phyloP scores from a whole-genome alignment of 208 protist species.

The Crithidia mellificae region DNA sequence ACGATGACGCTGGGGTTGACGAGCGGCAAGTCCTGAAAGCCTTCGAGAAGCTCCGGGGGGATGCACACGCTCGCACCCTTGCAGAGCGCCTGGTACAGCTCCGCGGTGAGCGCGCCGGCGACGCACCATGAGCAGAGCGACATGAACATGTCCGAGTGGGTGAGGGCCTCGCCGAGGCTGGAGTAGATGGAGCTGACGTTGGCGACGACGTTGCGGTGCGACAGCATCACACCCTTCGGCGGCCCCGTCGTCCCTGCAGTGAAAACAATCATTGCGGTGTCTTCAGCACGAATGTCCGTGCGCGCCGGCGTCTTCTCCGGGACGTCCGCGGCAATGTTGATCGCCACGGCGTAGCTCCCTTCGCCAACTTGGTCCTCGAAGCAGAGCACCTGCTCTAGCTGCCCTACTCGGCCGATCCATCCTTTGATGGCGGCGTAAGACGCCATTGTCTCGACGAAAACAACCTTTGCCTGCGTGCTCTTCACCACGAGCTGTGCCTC shows the following conservation, averaged over 20 bases:
- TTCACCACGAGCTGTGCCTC: conserved; percentile 85
- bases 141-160: conserved; percentile 90
- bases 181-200: conserved; percentile 88
- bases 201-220: conserved; percentile 90
- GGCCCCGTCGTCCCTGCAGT: conserved; percentile 91
- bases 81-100: conserved; percentile 88
- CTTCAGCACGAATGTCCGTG: conserved; percentile 75
- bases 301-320: conserved; percentile 64
- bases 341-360: conserved; percentile 83
- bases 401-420: conserved; percentile 81
- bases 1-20: conserved; percentile 89
- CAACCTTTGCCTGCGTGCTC: conserved; percentile 81
- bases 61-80: conserved; percentile 87
- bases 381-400: conserved; percentile 84
- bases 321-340: conserved; percentile 81
- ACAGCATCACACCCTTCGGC: conserved; percentile 95
- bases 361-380: conserved; percentile 89
- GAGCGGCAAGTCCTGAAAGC: conserved; percentile 84
- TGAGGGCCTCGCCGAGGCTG: conserved; percentile 79
- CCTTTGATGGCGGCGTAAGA: conserved; percentile 76
- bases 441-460: conserved; percentile 86
- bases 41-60: conserved; percentile 85
- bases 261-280: conserved; percentile 93
- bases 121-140: conserved; percentile 91
- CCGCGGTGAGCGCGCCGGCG: conserved; percentile 72